A percentile compares a stretch with the other conserved stretches of the same genome.
These are phyloP conservation scores for Fistulinella staudtii DNA, from an alignment of 1,284 basidiomycete genomes.

Conservation along the genomic window DNA sequence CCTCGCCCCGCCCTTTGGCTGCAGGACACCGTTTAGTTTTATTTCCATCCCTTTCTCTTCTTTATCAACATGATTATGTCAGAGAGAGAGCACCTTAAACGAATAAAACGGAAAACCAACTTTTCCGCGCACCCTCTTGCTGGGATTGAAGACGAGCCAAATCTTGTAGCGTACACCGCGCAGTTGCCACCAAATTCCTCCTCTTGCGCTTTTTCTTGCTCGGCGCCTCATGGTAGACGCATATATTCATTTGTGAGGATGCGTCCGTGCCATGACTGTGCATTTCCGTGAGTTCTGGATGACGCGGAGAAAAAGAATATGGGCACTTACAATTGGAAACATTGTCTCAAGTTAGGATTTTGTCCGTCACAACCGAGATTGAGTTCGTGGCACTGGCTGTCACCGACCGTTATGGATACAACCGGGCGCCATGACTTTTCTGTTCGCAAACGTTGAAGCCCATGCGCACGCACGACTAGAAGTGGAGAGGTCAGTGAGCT, in stretches of 20 bases:
- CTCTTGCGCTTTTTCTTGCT: constrained; percentile 60
- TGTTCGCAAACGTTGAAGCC: constrained; percentile 43
- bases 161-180: constrained; percentile 47
- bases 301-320: neutral
- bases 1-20: constrained; percentile 5
- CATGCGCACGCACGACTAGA: constrained; percentile 45
- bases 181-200: constrained; percentile 48
- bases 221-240: constrained; percentile 49
- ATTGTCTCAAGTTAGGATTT: constrained; percentile 57
- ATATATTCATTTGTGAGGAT: constrained; percentile 45
- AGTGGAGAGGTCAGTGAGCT: neutral
- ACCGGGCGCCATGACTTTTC: constrained; percentile 63
- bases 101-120: constrained; percentile 32
- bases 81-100: neutral
- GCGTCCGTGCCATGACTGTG: constrained; percentile 38
- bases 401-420: constrained; percentile 51
- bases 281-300: neutral
- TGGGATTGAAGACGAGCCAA: constrained; percentile 44
- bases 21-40: constrained; percentile 18
- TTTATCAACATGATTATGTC: neutral
- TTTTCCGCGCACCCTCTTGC: constrained; percentile 33
- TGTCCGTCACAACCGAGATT: constrained; percentile 63
- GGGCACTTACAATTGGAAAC: constrained; percentile 45
- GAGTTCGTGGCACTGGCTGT: constrained; percentile 47
- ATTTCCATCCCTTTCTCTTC: constrained; percentile 37